Evolutionary conservation across 1,139 yeast genomes (phyloP).

Genomic region (Hansenula sp.): DNA sequence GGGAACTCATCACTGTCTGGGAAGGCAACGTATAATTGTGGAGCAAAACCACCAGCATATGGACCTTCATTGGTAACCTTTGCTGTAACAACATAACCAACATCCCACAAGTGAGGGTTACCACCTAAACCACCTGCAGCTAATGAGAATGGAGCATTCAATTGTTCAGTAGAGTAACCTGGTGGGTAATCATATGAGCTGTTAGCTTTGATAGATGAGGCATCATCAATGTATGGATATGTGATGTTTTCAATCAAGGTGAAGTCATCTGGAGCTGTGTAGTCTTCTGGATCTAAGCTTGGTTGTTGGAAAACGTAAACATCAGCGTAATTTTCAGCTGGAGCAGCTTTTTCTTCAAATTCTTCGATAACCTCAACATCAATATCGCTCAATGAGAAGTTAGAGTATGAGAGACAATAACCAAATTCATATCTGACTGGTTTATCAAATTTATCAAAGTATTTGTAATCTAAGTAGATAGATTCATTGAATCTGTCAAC

Average conservation of each 20-base stretch:
- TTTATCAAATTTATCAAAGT: slow-evolving; percentile 41
- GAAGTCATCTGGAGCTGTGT: slow-evolving; percentile 2
- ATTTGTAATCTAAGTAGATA: slow-evolving; percentile 54
- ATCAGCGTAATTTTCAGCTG: background rate
- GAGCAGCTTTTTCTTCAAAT: slow-evolving; percentile 35
- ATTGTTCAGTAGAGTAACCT: slow-evolving; percentile 32
- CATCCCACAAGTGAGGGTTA: slow-evolving; percentile 36
- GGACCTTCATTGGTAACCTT: slow-evolving; percentile 44
- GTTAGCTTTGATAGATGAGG: slow-evolving; percentile 15
- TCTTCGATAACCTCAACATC: slow-evolving; percentile 10
- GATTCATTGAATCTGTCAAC: slow-evolving; percentile 22
- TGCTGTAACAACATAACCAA: slow-evolving; percentile 42
- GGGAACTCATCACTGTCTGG: slow-evolving; percentile 36
- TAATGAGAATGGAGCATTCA: slow-evolving; percentile 22
- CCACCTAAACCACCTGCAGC: slow-evolving; percentile 58
- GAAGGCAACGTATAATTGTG: slow-evolving; percentile 51
- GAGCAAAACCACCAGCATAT: slow-evolving; percentile 44
- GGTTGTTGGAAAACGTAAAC: slow-evolving; percentile 1
- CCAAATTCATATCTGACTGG: slow-evolving; percentile 54
- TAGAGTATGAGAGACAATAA: slow-evolving; percentile 52
- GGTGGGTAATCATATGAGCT: slow-evolving; percentile 46
- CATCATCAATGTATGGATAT: slow-evolving; percentile 6
- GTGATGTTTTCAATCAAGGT: background rate
- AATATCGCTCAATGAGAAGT: slow-evolving; percentile 30
- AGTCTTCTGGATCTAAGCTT: background rate